Evolutionary conservation across 192 early-diverging fungal genomes (phyloP), one percentile per base, ranked within the genome.

Genomic region (Umbelopsis isabellina): DNA sequence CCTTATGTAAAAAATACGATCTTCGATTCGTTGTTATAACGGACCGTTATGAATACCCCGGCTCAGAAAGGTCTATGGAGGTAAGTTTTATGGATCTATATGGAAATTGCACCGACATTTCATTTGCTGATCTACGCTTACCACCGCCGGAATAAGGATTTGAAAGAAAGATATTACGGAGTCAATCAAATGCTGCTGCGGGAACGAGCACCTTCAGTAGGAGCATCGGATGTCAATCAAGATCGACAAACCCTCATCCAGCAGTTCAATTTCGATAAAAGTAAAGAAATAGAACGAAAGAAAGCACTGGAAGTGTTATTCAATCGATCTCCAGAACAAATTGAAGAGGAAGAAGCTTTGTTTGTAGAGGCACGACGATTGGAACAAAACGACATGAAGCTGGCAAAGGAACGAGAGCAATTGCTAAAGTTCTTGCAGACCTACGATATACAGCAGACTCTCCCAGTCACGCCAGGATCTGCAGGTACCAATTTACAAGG

Each of bases 91-190:
- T 33, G 20, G 6, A 16, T 35, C 13, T 46, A 18, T 13, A 12
- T 33, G 35, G 35, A 3, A 13, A 1, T 20, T 4, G 4, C 21
- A 13, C 22, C 0, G 37, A n/a, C 10, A 10, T 10, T 41, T 41
- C 37, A 9, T 41, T 35, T 67, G 15, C 13, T 67, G 44, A 46
- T 41, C n/a, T n/a, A n/a, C n/a, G n/a, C n/a, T 47, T 2, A 5
- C 18, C n/a, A 22, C 71, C 75, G 10, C 37, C 73, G 45, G 70
- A 82, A 41, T 77, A 94, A 30, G 85, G 96, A 98, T 37, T 68
- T 98, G 33, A 95, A 95, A 78, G 91, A 93, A 69, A 82, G 96
- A 15, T 97, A 94, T 76, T 97, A 93, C 65, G 71, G 73, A 13
- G 85, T 97, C 3, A 80, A 82, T 13, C 83, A 85, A 16, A 87